Conservation (phyloP, 768 basidiomycete genomes). For the Leucocoprinus leucothites region DNA sequence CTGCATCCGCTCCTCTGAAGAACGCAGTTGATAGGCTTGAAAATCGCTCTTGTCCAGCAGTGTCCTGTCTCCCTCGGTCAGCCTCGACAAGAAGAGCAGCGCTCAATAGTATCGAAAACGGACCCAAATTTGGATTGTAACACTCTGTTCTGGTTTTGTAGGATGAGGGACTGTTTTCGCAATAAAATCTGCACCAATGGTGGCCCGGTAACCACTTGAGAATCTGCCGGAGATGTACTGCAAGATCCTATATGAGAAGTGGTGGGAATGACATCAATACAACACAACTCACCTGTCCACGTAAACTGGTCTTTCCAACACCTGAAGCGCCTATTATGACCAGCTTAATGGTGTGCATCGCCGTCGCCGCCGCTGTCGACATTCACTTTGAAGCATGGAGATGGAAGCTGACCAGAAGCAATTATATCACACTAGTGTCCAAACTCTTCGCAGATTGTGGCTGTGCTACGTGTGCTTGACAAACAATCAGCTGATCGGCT, state of each 20-base stretch:
- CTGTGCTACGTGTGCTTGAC: neutral
- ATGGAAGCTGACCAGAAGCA: neutral
- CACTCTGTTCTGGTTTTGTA: slow-evolving; percentile 45
- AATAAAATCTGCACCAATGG: slow-evolving; percentile 89
- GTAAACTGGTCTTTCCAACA: slow-evolving; percentile 81
- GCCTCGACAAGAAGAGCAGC: neutral
- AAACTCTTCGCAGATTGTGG: slow-evolving; percentile 5
- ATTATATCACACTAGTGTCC: slow-evolving; percentile 1
- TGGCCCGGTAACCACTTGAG: slow-evolving; percentile 74
- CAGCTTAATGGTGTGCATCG: slow-evolving; percentile 75
- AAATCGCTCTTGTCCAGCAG: slow-evolving; percentile 87
- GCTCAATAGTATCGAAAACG: slow-evolving; percentile 15
- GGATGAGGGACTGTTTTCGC: slow-evolving; percentile 69
- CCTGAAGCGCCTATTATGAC: slow-evolving; percentile 80
- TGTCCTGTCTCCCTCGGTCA: slow-evolving; percentile 48
- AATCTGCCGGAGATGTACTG: slow-evolving; percentile 79
- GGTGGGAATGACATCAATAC: neutral
- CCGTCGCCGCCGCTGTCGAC: slow-evolving; percentile 16
- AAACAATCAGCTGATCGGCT: too few species aligned
- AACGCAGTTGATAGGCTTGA: slow-evolving; percentile 79
- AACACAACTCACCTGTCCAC: slow-evolving; percentile 55
- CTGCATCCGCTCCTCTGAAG: slow-evolving; percentile 84
- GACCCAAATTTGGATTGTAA: slow-evolving; percentile 67
- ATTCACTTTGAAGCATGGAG: slow-evolving; percentile 13
- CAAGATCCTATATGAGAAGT: neutral